Conservation (phyloP, 1,284 basidiomycete species). For the Trichosporon coremiiforme region DNA sequence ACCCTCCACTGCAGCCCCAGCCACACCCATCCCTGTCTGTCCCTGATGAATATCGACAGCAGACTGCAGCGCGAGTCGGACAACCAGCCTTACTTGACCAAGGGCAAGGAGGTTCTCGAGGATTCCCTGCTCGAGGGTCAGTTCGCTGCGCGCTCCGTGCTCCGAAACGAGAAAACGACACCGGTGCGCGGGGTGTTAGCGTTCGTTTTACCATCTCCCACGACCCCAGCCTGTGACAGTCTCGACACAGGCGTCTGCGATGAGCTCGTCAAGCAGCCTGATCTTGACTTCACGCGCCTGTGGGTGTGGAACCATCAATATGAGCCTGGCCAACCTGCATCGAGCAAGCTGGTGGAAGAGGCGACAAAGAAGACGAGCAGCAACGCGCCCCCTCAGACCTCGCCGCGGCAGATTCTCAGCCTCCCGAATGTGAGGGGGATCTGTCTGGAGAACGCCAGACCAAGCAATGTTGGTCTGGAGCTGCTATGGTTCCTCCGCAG, state of each 20-base stretch:
- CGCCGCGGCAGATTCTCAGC: not conserved
- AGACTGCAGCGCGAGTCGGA: too few species aligned
- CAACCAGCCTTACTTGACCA: too few species aligned
- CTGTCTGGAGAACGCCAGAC: not conserved
- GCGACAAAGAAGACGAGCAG: not conserved
- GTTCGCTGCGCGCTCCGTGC: too few species aligned
- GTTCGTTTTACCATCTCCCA: not conserved
- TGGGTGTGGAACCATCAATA: not conserved
- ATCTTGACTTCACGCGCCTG: not conserved
- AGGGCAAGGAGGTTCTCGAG: too few species aligned
- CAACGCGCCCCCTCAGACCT: too few species aligned
- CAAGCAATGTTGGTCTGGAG: not conserved
- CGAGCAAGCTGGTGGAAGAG: too few species aligned
- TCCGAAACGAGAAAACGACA: too few species aligned
- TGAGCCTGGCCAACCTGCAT: too few species aligned
- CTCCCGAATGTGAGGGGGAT: not conserved
- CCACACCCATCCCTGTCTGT: too few species aligned
- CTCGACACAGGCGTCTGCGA: not conserved
- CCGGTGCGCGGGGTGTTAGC: not conserved
- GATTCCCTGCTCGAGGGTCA: too few species aligned
- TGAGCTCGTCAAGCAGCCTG: not conserved
- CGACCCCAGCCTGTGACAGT: not conserved
- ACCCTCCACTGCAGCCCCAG: too few species aligned
- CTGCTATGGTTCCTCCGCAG: slow-evolving; percentile 2
- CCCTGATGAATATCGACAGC: too few species aligned